A percentile compares a stretch with the other conserved stretches of the same genome.
phyloP scores from a whole-genome alignment of 306 rosid species.

The Argentina anserina region DNA sequence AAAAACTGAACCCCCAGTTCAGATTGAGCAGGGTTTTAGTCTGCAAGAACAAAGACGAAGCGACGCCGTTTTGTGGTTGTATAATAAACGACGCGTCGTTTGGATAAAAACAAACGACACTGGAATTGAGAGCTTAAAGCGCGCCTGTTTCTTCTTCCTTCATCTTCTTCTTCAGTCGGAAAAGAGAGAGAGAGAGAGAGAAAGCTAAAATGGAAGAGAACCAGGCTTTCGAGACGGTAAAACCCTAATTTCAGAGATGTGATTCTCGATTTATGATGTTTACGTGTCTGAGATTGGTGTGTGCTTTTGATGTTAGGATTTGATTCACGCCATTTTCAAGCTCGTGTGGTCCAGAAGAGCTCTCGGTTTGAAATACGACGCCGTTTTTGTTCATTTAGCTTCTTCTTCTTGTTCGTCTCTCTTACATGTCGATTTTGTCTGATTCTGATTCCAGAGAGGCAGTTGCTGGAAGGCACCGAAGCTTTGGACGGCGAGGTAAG shows the following conservation, averaged over 20 bases:
- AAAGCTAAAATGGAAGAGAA: conserved; percentile 47
- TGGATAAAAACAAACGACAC: too few relatives aligned
- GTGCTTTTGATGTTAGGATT: conserved; percentile 39
- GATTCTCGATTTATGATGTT: not conserved
- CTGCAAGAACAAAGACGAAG: not conserved
- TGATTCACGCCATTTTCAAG: conserved; percentile 73
- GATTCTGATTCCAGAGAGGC: conserved; percentile 51
- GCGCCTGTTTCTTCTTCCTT: not conserved
- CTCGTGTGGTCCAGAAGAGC: conserved; percentile 63
- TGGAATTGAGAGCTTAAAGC: too few relatives aligned
- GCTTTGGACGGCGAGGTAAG: conserved; percentile 56
- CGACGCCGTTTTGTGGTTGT: not conserved
- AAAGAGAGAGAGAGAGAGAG: not conserved
- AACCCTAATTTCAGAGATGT: not conserved
- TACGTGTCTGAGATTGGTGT: not conserved
- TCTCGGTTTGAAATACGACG: conserved; percentile 37
- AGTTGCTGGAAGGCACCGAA: conserved; percentile 36
- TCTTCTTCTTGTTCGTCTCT: not conserved
- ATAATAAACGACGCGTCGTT: not conserved
- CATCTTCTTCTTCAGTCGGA: not conserved
- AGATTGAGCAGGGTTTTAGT: not conserved
- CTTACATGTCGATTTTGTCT: not conserved
- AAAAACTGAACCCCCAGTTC: not conserved
- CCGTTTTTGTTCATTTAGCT: not conserved
- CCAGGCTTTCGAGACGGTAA: conserved; percentile 51